These are phyloP conservation scores for Gracilaria caudata DNA, from an alignment of 23 red algal species.

Conservation along the genomic window DNA sequence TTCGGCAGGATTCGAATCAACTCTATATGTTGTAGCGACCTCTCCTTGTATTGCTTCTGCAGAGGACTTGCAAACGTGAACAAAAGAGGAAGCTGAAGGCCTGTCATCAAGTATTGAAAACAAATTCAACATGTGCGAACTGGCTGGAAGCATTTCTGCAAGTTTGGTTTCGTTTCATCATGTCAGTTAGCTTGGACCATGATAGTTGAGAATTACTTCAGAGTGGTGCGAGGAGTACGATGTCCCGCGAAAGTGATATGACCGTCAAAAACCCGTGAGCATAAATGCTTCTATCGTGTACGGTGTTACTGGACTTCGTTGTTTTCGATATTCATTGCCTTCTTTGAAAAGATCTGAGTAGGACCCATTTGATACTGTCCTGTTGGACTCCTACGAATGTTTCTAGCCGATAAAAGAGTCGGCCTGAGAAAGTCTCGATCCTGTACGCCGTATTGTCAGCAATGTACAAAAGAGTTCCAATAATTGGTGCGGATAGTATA, in stretches of 20 bases:
- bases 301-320: neutral
- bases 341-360: slow-evolving; percentile 23
- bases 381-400: neutral
- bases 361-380: neutral
- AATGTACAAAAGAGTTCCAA: neutral
- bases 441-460: neutral
- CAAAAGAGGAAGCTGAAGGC: too few relatives aligned
- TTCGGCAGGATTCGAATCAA: too few relatives aligned
- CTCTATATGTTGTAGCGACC: too few relatives aligned
- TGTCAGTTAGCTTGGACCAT: too few relatives aligned
- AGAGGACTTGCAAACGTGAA: too few relatives aligned
- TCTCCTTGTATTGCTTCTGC: too few relatives aligned
- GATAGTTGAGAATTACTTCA: too few relatives aligned
- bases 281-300: neutral
- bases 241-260: neutral
- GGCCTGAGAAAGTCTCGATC: neutral
- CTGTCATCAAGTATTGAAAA: too few relatives aligned
- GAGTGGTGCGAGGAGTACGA: neutral
- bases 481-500: slow-evolving; percentile 8
- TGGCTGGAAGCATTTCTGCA: too few relatives aligned
- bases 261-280: neutral
- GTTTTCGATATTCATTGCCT: neutral
- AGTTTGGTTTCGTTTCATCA: too few relatives aligned
- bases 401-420: neutral
- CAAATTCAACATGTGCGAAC: too few relatives aligned